Evolutionary conservation across 768 basidiomycete species (phyloP).

Genomic region (Suillus hirtellus): DNA sequence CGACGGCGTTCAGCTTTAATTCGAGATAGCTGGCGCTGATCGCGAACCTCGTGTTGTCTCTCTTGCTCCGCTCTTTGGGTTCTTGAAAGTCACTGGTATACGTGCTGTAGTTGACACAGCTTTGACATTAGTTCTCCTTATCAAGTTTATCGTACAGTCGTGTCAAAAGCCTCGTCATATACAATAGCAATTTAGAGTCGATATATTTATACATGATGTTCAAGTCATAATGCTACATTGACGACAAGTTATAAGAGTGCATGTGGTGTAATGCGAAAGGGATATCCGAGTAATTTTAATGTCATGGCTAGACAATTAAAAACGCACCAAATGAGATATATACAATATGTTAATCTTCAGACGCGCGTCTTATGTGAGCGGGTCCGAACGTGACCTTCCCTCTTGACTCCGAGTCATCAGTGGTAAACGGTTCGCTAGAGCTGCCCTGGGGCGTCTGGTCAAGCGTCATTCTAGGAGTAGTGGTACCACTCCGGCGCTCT

Average conservation of each 20-base stretch:
- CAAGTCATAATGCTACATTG: constrained; percentile 7
- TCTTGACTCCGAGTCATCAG: constrained; percentile 18
- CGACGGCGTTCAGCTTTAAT: constrained; percentile 38
- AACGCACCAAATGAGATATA: not conserved
- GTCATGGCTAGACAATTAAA: not conserved
- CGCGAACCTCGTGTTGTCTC: constrained; percentile 23
- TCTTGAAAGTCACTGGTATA: constrained; percentile 38
- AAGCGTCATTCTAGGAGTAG: constrained; percentile 21
- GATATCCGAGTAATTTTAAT: not conserved
- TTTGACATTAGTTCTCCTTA: constrained; percentile 17
- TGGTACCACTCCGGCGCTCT: constrained; percentile 21
- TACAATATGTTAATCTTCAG: not conserved
- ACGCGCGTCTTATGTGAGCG: constrained; percentile 11
- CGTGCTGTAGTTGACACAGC: constrained; percentile 32
- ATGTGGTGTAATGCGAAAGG: not conserved
- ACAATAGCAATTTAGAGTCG: not conserved
- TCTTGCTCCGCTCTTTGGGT: constrained; percentile 38
- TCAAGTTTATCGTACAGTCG: not conserved
- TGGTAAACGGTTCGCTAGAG: constrained; percentile 12
- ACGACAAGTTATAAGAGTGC: not conserved
- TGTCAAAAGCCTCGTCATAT: not conserved
- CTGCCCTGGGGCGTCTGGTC: constrained; percentile 24
- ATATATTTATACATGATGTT: constrained; percentile 3
- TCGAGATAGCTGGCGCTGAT: constrained; percentile 44
- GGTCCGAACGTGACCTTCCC: constrained; percentile 24